A percentile compares a stretch with the other conserved stretches of the same genome.
Conservation (phyloP, 83 land plant species). For the Isoetes engelmannii region DNA sequence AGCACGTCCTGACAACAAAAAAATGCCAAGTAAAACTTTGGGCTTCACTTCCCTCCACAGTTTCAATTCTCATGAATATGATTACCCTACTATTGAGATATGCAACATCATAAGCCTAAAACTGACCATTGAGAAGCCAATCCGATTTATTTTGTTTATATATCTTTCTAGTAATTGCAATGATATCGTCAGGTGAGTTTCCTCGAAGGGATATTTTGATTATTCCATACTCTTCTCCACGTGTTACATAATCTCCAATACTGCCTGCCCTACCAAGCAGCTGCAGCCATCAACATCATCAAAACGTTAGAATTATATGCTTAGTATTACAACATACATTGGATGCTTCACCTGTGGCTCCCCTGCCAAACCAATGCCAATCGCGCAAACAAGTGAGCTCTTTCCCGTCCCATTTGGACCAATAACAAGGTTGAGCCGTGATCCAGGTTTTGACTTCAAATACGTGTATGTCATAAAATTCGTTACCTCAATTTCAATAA, state of each 20-base stretch:
- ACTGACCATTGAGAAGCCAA: conserved; percentile 70
- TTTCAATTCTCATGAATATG: not conserved
- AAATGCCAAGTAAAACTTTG: not conserved
- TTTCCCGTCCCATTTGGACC: conserved; percentile 98
- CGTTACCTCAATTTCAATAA: conserved; percentile 77
- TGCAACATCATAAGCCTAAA: not conserved
- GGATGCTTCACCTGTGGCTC: conserved; percentile 70
- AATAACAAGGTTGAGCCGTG: conserved; percentile 84
- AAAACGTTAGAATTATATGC: no score
- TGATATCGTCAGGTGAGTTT: conserved; percentile 23
- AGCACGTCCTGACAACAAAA: conserved; percentile 31
- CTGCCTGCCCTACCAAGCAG: conserved; percentile 76
- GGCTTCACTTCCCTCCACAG: not conserved
- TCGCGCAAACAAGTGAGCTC: conserved; percentile 94
- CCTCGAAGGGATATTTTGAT: conserved; percentile 66
- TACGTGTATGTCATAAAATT: conserved; percentile 88
- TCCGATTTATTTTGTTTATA: conserved; percentile 76
- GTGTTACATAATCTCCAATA: conserved; percentile 83
- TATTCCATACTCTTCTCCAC: conserved; percentile 83
- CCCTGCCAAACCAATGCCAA: conserved; percentile 87
- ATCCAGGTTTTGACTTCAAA: conserved; percentile 64
- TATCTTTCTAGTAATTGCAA: conserved; percentile 56
- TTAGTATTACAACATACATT: no score
- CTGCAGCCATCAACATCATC: conserved; percentile 23
- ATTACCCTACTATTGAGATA: not conserved